These are phyloP conservation scores for Solanum pinnatisectum DNA, from an alignment of 257 asterid species.

Conservation along the genomic window DNA sequence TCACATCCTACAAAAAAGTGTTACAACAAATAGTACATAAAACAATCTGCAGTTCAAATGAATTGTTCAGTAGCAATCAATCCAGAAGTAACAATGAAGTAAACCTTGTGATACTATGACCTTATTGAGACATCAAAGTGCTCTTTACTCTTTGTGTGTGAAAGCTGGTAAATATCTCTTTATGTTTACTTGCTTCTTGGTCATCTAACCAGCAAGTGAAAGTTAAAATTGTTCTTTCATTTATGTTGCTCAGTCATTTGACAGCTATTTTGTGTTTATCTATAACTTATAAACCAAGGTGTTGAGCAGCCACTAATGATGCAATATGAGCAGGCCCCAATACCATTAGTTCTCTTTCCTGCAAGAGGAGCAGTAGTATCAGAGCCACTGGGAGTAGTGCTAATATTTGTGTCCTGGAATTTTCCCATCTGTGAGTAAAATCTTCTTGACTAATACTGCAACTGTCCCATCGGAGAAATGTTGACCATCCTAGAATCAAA, in stretches of 20 bases:
- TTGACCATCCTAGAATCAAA: background rate
- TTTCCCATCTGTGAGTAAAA: constrained; percentile 71
- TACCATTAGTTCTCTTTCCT: constrained; percentile 65
- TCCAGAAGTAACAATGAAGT: background rate
- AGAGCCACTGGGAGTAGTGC: constrained; percentile 87
- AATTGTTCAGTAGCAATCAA: background rate
- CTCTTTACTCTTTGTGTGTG: background rate
- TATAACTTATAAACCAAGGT: background rate
- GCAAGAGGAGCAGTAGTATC: constrained; percentile 61
- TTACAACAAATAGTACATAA: background rate
- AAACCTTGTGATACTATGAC: background rate
- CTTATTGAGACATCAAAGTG: background rate
- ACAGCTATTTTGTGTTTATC: background rate
- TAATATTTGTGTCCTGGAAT: constrained; percentile 78
- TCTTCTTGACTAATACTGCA: background rate
- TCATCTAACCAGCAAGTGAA: background rate
- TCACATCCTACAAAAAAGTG: background rate
- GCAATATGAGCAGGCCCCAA: constrained; percentile 30
- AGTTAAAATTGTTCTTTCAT: background rate
- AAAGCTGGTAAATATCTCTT: background rate
- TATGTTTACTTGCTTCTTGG: background rate
- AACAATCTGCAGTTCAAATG: background rate
- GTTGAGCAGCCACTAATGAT: constrained; percentile 2
- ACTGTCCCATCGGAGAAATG: background rate
- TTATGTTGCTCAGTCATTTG: background rate